phyloP scores from a whole-genome alignment of 768 basidiomycete genomes.

The Melanogaster broomeanus region DNA sequence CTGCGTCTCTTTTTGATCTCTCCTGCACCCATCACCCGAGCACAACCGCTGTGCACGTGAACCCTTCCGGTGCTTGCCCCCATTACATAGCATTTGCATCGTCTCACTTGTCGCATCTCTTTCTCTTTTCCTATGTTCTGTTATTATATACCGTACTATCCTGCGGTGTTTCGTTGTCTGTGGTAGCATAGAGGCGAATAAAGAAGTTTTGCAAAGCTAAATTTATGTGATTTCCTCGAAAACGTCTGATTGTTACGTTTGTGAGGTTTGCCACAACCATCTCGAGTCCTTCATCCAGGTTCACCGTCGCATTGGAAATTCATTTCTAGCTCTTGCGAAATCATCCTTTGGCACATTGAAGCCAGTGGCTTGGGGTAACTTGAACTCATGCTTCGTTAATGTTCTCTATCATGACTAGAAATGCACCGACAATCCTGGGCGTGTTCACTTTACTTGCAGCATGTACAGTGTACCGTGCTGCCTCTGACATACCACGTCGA shows the following conservation, averaged over 20 bases:
- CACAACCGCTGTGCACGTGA: conserved; percentile 11
- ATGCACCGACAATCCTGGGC: conserved; percentile 14
- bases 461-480: conserved; percentile 45
- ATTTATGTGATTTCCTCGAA: background rate
- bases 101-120: conserved; percentile 36
- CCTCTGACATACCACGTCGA: conserved; percentile 42
- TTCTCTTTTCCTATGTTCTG: conserved; percentile 25
- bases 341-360: background rate
- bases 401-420: conserved; percentile 12
- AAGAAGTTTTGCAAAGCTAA: conserved; percentile 31
- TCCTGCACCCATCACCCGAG: conserved; percentile 18
- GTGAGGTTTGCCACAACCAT: too few species aligned
- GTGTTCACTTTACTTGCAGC: conserved; percentile 40
- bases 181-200: conserved; percentile 34
- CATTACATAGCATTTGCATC: conserved; percentile 33
- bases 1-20: conserved; percentile 12
- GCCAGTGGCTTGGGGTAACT: background rate
- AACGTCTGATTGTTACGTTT: too few species aligned
- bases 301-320: too few species aligned
- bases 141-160: conserved; percentile 40
- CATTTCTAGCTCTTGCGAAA: background rate
- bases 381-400: background rate
- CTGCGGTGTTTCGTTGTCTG: conserved; percentile 34
- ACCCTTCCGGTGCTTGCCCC: conserved; percentile 15
- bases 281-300: too few species aligned